These are phyloP conservation scores for Coemansia sp. DNA, from an alignment of 192 early-diverging fungal species.

Conservation along the genomic window DNA sequence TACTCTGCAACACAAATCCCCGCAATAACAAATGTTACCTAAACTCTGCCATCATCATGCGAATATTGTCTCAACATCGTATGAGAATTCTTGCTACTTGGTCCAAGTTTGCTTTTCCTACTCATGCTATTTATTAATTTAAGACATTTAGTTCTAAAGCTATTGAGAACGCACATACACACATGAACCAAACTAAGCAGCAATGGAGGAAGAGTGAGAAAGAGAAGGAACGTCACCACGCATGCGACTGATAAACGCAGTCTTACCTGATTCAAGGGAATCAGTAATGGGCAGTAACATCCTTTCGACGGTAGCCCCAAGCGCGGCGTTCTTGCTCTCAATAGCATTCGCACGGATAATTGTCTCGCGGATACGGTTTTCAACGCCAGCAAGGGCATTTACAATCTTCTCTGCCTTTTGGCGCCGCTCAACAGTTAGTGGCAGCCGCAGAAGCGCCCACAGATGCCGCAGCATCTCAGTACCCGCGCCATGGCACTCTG, in stretches of 20 bases:
- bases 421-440: constrained; percentile 27
- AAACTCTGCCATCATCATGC: no score
- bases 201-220: neutral
- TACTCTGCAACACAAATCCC: no score
- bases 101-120: no score
- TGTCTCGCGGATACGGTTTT: constrained; percentile 34
- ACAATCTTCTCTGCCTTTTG: constrained; percentile 48
- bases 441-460: constrained; percentile 47
- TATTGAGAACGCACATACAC: neutral
- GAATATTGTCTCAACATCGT: no score
- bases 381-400: constrained; percentile 31
- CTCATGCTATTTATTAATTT: no score
- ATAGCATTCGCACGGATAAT: constrained; percentile 27
- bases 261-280: constrained; percentile 32
- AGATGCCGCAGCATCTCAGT: constrained; percentile 56
- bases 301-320: constrained; percentile 32
- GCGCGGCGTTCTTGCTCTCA: constrained; percentile 34
- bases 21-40: no score
- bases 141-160: no score
- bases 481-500: constrained; percentile 52
- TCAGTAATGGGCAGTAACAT: constrained; percentile 50
- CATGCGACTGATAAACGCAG: constrained; percentile 18
- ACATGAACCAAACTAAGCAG: neutral
- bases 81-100: no score
- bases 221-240: neutral